Conservation (phyloP, 176 grass and related monocot genomes). For the Cenchrus purpureus region DNA sequence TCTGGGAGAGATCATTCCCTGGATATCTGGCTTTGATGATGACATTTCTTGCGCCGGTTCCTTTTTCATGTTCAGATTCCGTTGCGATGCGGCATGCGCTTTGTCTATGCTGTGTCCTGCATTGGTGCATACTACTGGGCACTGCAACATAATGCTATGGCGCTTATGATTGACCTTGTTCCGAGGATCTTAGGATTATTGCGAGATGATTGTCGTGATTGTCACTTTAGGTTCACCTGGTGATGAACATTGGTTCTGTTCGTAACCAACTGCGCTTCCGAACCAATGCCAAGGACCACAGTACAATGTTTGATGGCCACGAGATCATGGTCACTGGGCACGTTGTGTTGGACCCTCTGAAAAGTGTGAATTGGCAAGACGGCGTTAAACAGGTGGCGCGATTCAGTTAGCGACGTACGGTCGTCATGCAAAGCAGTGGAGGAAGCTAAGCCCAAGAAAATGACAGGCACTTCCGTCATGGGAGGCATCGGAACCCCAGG, state of each 20-base stretch:
- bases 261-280: too few species aligned
- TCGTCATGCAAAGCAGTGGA: not conserved
- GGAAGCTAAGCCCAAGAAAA: conserved; percentile 13
- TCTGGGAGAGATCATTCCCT: conserved; percentile 28
- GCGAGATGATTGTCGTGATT: too few species aligned
- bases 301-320: not conserved
- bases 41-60: not conserved
- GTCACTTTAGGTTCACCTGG: too few species aligned
- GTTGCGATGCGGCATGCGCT: not conserved
- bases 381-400: not conserved
- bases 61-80: not conserved
- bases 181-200: too few species aligned
- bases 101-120: not conserved
- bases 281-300: too few species aligned
- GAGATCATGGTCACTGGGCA: not conserved
- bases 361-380: not conserved
- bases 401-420: not conserved
- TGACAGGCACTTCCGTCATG: not conserved
- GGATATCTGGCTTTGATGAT: not conserved
- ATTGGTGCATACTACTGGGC: too few species aligned
- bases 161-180: too few species aligned
- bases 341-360: not conserved
- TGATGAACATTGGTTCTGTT: too few species aligned
- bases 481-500: not conserved
- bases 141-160: too few species aligned